Percentiles rank a stretch among this genome's conserved stretches.
phyloP scores from a whole-genome alignment of 148 eudicot genomes.

The Rhododendron mucronatum region DNA sequence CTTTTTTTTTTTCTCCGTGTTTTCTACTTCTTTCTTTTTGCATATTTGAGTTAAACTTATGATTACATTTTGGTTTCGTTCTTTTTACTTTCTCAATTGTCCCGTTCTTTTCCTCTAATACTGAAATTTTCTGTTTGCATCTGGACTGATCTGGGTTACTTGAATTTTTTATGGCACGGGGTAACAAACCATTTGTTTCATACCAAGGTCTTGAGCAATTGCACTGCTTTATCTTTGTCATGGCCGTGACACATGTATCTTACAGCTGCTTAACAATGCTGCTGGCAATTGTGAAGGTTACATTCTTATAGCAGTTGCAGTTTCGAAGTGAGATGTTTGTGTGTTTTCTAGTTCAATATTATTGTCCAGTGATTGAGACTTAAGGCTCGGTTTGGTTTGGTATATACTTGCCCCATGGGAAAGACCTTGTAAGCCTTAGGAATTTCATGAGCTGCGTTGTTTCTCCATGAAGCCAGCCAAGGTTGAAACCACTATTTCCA shows the following conservation, averaged over 20 bases:
- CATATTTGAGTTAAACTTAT: background rate
- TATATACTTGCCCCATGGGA: background rate
- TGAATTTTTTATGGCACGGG: slow-evolving; percentile 35
- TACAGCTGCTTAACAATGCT: slow-evolving; percentile 98
- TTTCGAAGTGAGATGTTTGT: background rate
- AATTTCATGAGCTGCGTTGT: background rate
- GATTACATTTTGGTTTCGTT: background rate
- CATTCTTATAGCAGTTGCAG: slow-evolving; percentile 11
- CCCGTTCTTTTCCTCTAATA: background rate
- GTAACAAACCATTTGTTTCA: slow-evolving; percentile 85
- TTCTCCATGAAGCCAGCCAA: background rate
- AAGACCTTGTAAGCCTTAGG: background rate
- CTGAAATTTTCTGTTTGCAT: slow-evolving; percentile 2
- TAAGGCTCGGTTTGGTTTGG: background rate
- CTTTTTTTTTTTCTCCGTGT: background rate
- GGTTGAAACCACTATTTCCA: background rate
- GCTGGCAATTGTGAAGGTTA: slow-evolving; percentile 94
- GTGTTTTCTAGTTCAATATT: background rate
- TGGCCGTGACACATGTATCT: slow-evolving; percentile 95
- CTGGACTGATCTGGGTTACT: background rate
- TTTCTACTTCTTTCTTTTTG: background rate
- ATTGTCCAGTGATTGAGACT: background rate
- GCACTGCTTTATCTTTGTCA: slow-evolving; percentile 95
- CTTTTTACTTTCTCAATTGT: background rate
- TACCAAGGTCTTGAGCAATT: slow-evolving; percentile 97